Evolutionary conservation across 2,329 filamentous ascomycete species (phyloP).

Genomic region (Epichloe hybrida): DNA sequence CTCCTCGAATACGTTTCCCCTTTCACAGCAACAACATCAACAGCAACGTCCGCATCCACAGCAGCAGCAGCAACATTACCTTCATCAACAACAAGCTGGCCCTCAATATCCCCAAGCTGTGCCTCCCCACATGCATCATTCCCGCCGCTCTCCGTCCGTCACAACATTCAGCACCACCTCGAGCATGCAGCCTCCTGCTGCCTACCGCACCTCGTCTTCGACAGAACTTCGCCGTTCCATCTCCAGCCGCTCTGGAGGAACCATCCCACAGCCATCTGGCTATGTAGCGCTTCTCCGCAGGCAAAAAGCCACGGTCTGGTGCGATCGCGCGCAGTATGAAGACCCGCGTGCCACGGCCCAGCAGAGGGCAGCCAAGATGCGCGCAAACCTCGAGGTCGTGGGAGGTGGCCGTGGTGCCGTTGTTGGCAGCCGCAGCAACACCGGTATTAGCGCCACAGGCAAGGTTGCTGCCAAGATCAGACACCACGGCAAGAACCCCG

Average conservation of each 20-base stretch:
- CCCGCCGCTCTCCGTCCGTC: conserved; percentile 49
- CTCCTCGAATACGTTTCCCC: conserved; percentile 40
- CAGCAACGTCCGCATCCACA: conserved; percentile 19
- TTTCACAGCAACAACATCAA: conserved; percentile 15
- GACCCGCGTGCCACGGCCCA: conserved; percentile 73
- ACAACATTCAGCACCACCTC: conserved; percentile 58
- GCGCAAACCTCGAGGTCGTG: conserved; percentile 72
- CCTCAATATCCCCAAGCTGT: conserved; percentile 5
- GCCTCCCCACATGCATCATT: conserved; percentile 10
- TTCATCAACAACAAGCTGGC: conserved; percentile 15
- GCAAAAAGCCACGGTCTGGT: conserved; percentile 98
- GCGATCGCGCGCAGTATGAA: conserved; percentile 83
- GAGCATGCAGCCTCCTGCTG: conserved; percentile 48
- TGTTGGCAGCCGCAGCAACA: conserved; percentile 39
- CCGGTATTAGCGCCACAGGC: conserved; percentile 45
- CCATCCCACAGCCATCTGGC: conserved; percentile 45
- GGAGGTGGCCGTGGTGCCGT: conserved; percentile 37
- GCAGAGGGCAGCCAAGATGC: conserved; percentile 74
- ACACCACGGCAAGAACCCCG: conserved; percentile 69
- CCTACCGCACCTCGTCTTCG: conserved; percentile 40
- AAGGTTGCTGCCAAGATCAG: conserved; percentile 76
- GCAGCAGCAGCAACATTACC: conserved; percentile 14
- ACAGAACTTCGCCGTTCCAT: conserved; percentile 60
- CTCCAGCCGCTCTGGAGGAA: conserved; percentile 59
- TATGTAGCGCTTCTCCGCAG: conserved; percentile 94